Percentiles rank a stretch among this genome's conserved stretches.
Evolutionary conservation across 108 stramenopile genomes (phyloP).

Genomic region (Skeletonema tropicum): DNA sequence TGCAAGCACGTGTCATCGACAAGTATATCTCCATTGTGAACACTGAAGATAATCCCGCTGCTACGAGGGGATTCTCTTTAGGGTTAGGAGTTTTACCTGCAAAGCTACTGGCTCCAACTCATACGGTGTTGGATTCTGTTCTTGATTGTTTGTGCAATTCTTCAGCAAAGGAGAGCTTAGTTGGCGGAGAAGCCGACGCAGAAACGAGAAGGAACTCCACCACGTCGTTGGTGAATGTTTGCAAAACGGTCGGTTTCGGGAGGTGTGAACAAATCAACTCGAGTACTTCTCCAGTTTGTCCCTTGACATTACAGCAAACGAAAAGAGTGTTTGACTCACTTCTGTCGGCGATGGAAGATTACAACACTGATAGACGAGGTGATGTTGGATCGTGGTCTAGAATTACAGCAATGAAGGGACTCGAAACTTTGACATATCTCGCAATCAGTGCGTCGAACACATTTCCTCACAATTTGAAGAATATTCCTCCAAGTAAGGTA

Average conservation of each 20-base stretch:
- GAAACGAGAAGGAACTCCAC: conserved; percentile 96
- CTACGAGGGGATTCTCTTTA: conserved; percentile 90
- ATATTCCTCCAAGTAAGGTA: not conserved
- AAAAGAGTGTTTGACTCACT: conserved; percentile 70
- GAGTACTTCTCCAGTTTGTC: conserved; percentile 18
- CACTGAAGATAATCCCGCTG: conserved; percentile 92
- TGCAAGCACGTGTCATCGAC: conserved; percentile 85
- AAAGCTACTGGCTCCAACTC: conserved; percentile 77
- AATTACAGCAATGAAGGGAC: conserved; percentile 87
- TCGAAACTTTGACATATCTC: conserved; percentile 60
- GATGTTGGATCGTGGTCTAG: conserved; percentile 99
- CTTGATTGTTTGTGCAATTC: conserved; percentile 60
- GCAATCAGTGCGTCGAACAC: conserved; percentile 37
- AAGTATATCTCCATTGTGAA: conserved; percentile 76
- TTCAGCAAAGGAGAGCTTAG: conserved; percentile 59
- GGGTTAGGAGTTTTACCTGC: conserved; percentile 91
- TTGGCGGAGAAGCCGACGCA: conserved; percentile 90
- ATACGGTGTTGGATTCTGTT: conserved; percentile 56
- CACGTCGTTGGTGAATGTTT: conserved; percentile 66
- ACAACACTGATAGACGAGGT: conserved; percentile 95
- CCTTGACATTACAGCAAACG: conserved; percentile 47
- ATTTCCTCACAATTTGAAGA: conserved; percentile 30
- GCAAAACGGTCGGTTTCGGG: conserved; percentile 65
- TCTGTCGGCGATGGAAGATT: conserved; percentile 84
- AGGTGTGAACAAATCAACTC: not conserved